Base-by-base conservation (phyloP, 2,329 filamentous ascomycete genomes). In the Kalmusia sp. region DNA sequence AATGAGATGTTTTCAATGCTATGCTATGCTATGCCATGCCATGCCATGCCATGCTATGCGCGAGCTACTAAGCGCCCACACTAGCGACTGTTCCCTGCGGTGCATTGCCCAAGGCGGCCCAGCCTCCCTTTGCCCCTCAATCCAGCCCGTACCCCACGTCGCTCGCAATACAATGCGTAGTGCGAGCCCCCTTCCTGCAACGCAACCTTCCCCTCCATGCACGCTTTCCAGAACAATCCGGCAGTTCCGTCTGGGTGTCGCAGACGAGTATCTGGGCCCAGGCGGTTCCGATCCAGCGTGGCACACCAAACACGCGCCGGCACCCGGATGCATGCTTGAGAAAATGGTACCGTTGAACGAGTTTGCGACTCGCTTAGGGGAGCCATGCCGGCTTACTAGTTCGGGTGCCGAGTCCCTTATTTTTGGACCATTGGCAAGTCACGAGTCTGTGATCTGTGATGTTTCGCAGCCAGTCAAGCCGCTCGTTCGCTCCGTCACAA, bases 1-100 rank as follows among this genome's bases (percentile, higher is more conserved):
- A 48, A 41, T 47, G 27, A 52, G 38, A 57, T 53, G 43, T 30
- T 43, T 27, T 6, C 43, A 35, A 35, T 46, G 30, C 27, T 31
- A 30, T 24, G 17, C 28, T n/a, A n/a, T n/a, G n/a, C n/a, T n/a
- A n/a, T n/a, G n/a, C n/a, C n/a, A n/a, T n/a, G n/a, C n/a, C n/a
- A n/a, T n/a, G n/a, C n/a, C n/a, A 27, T 51, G 46, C 60, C 33
- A 35, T 47, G 39, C 48, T 22, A 39, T 58, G 54, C 54, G 49
- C 59, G 44, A 52, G 51, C 50, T 57, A 45, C 56, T 65, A 71
- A 69, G 66, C 68, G 68, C 68, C 64, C 60, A 61, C 63, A 64
- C 65, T 64, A 70, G 61, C 45, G 62, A 40, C 49, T 33, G 1
- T 14, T 62, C 66, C 66, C 55, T 64, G 67, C 52, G 54, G 55